Evolutionary conservation across 2,329 filamentous ascomycete genomes (phyloP), one percentile per base, ranked within the genome.

Genomic region (Arthrobotrys sinensis): DNA sequence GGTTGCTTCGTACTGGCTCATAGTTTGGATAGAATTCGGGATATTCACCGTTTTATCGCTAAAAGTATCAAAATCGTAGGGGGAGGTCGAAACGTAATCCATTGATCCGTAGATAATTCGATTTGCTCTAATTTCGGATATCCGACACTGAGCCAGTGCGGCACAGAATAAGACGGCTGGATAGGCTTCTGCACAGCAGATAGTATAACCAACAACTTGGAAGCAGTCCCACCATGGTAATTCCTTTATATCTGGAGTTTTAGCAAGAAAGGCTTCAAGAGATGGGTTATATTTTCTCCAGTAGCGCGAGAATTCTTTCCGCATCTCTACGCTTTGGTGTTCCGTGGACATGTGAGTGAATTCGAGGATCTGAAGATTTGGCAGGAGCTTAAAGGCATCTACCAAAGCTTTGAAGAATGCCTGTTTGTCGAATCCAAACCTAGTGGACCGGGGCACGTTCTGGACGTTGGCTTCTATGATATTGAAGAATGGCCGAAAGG

Each of bases 231-330:
- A 55, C 68, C 68, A 72, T 1, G 68, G 68, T 36, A 72, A 12
- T 16, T 72, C 68, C 24, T 55, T 46, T 10, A 72, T 55, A 34
- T 72, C 68, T 10, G 68, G 68, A n/a, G 64, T 72, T 21, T 48
- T 46, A 45, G 52, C 64, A 19, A 72, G 34, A 14, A 72, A 36
- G 55, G 46, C 55, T 11, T 57, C 45, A 8, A 72, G 24, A 8
- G 64, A 46, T 1, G 68, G 68, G 38, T 72, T 72, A n/a, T 72
- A 72, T 19, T 72, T 16, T 46, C 68, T 21, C 68, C 68, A 72
- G 2, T 34, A 12, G 5, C 46, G 64, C 4, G 68, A 46, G 2
- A 55, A 57, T 24, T 72, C 68, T 36, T 57, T 55, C n/a, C 46
- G 64, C 11, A 72, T 48, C 45, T 72, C 57, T 38, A 10, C 36